A percentile compares a stretch with the other conserved stretches of the same genome.
Conservation (phyloP, 148 eudicot species). For the Silene conica region DNA sequence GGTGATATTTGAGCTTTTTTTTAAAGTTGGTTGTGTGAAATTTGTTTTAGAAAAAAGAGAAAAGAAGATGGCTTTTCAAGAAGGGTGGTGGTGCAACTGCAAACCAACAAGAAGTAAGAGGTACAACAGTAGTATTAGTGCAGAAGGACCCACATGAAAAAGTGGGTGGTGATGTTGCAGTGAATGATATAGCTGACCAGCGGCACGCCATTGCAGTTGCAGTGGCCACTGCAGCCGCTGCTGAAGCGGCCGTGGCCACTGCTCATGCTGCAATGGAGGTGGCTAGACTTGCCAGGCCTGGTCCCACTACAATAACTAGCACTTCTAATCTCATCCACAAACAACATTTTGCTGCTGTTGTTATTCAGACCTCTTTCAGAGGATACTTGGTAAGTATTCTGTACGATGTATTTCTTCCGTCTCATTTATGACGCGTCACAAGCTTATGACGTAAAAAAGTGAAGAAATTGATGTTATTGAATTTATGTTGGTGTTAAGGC, state of each 20-base stretch:
- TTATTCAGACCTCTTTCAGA: constrained; percentile 85
- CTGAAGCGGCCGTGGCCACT: constrained; percentile 51
- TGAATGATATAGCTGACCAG: constrained; percentile 24
- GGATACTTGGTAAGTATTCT: constrained; percentile 57
- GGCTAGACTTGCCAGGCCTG: constrained; percentile 35
- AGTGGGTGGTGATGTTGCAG: neutral
- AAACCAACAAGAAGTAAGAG: neutral
- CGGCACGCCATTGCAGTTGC: constrained; percentile 49
- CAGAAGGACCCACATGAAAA: constrained; percentile 24
- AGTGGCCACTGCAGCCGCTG: constrained; percentile 44
- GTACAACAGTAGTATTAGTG: neutral
- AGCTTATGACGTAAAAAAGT: too few relatives aligned
- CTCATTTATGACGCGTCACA: too few relatives aligned
- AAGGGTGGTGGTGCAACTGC: constrained; percentile 16
- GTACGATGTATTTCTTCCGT: neutral
- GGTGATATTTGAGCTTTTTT: neutral
- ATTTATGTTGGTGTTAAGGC: constrained; percentile 38
- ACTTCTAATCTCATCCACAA: constrained; percentile 15
- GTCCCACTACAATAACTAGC: constrained; percentile 9
- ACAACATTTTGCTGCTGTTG: constrained; percentile 54
- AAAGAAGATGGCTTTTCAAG: constrained; percentile 68
- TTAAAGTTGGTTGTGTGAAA: neutral
- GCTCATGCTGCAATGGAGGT: constrained; percentile 43
- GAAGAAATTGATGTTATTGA: neutral
- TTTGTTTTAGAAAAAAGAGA: constrained; percentile 50